A percentile compares a stretch with the other conserved stretches of the same genome.
Evolutionary conservation across 495 filamentous ascomycete genomes (phyloP).

Genomic region (Penicillium angulare): DNA sequence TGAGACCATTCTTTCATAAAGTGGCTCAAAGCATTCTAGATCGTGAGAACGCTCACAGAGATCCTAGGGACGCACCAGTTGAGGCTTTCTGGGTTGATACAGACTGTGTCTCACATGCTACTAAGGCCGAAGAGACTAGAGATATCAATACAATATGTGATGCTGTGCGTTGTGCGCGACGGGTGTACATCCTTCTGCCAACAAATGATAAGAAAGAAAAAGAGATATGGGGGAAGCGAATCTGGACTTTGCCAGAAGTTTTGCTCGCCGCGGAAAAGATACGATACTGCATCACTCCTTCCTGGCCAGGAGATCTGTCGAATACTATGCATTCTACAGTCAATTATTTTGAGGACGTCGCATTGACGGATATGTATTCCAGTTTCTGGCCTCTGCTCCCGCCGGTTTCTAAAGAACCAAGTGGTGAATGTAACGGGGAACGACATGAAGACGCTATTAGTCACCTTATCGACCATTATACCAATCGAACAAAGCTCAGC

Average conservation of each 20-base stretch:
- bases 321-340: background rate
- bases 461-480: constrained; percentile 15
- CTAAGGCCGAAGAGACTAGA: constrained; percentile 2
- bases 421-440: background rate
- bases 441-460: constrained; percentile 8
- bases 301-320: background rate
- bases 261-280: constrained; percentile 11
- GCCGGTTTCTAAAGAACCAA: background rate
- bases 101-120: constrained; percentile 7
- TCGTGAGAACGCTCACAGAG: constrained; percentile 1
- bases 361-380: constrained; percentile 12
- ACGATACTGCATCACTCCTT: constrained; percentile 9
- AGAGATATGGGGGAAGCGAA: constrained; percentile 5
- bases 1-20: constrained; percentile 7
- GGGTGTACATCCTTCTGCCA: constrained; percentile 12
- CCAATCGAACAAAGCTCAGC: constrained; percentile 9
- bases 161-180: constrained; percentile 11
- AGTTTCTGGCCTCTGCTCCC: constrained; percentile 9
- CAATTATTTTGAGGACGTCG: background rate
- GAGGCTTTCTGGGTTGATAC: constrained; percentile 13
- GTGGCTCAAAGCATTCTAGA: constrained; percentile 1
- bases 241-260: constrained; percentile 15
- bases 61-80: background rate
- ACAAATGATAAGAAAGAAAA: background rate
- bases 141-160: constrained; percentile 16